These are phyloP conservation scores for Colletotrichum graminicola DNA, from an alignment of 2,329 filamentous ascomycete genomes.

Conservation along the genomic window DNA sequence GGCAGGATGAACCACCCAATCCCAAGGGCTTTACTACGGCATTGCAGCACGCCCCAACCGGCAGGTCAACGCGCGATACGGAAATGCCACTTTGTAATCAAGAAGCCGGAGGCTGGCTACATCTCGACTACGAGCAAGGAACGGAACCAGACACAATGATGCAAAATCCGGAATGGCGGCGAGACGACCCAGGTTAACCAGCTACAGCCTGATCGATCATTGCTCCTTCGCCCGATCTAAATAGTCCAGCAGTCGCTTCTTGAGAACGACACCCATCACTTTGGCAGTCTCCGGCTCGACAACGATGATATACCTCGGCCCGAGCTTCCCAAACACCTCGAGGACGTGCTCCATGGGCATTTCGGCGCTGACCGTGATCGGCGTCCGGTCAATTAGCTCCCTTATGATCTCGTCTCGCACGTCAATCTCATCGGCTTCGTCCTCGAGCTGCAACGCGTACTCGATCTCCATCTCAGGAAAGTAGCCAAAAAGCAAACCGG, in stretches of 20 bases:
- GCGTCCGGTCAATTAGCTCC: constrained; percentile 66
- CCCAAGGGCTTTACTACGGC: background rate
- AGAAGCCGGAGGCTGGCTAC: too few relatives aligned
- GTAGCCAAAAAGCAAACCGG: constrained; percentile 65
- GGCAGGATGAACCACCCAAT: too few relatives aligned
- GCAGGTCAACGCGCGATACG: background rate
- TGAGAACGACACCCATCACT: constrained; percentile 67
- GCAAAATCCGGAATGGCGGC: background rate
- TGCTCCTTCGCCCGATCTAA: constrained; percentile 22
- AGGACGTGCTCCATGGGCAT: constrained; percentile 70
- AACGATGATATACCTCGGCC: constrained; percentile 65
- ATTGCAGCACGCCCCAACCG: background rate
- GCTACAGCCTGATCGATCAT: background rate
- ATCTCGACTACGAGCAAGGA: background rate
- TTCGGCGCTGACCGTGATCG: constrained; percentile 61
- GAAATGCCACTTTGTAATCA: background rate
- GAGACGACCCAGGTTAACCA: too few relatives aligned
- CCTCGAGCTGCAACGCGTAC: constrained; percentile 57
- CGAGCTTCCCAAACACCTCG: constrained; percentile 71
- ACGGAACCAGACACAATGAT: background rate
- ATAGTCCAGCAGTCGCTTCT: constrained; percentile 61
- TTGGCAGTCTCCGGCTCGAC: constrained; percentile 63
- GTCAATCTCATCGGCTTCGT: constrained; percentile 47
- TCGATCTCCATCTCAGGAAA: constrained; percentile 66
- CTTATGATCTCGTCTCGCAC: constrained; percentile 52